Evolutionary conservation across 306 rosid species (phyloP).

Genomic region (Casuarina cunninghamiana): DNA sequence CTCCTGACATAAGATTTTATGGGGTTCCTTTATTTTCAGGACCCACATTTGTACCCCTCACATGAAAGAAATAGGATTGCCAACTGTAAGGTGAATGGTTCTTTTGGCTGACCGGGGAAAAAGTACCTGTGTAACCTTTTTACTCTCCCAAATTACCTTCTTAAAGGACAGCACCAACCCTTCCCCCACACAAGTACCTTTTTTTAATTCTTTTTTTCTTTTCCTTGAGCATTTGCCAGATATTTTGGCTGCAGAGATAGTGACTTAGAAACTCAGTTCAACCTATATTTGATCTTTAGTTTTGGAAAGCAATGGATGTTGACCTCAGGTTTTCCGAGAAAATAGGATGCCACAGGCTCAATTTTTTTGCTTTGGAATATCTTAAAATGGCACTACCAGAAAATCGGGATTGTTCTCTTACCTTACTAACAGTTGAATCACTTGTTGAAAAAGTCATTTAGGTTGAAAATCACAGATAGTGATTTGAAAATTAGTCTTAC

Average conservation of each 20-base stretch:
- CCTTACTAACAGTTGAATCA: not conserved
- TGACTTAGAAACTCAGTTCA: not conserved
- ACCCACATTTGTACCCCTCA: conserved; percentile 20
- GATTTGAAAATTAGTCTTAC: not conserved
- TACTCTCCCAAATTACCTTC: conserved; percentile 1
- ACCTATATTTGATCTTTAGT: not conserved
- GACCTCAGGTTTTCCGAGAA: not conserved
- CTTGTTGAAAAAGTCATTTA: not conserved
- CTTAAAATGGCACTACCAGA: not conserved
- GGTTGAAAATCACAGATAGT: not conserved
- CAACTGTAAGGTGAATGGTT: conserved; percentile 25
- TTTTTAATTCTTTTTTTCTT: too few species aligned
- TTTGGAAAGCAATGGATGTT: not conserved
- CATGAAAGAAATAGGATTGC: conserved; percentile 26
- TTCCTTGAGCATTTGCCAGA: not conserved
- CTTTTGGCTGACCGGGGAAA: conserved; percentile 24
- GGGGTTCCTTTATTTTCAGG: conserved; percentile 36
- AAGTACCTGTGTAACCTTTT: conserved; percentile 17
- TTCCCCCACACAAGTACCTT: too few species aligned
- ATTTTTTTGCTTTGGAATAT: not conserved
- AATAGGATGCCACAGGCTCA: not conserved
- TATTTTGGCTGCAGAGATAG: not conserved
- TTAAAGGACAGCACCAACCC: not conserved
- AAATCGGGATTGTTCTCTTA: too few species aligned
- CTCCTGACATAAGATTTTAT: conserved; percentile 32